Percentiles rank a stretch among this genome's conserved stretches.
Evolutionary conservation across 2,329 filamentous ascomycete genomes (phyloP).

Genomic region (Cytospora schulzeri): DNA sequence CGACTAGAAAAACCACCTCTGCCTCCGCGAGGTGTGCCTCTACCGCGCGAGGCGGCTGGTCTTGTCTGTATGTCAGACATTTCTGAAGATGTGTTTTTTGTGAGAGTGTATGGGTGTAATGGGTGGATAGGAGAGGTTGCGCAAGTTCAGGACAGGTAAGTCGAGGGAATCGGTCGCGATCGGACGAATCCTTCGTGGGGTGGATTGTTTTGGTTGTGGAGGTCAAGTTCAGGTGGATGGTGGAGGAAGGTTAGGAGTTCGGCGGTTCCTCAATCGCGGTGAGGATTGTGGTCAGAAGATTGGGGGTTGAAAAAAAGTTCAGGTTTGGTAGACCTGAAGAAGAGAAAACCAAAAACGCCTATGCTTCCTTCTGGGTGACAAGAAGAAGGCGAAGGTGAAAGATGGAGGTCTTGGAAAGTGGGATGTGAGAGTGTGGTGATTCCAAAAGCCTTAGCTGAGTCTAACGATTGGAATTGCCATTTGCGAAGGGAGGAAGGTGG

Average conservation of each 20-base stretch:
- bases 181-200: constrained; percentile 14
- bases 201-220: constrained; percentile 12
- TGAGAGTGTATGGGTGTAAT: constrained; percentile 32
- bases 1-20: constrained; percentile 49
- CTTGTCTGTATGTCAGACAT: constrained; percentile 97
- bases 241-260: neutral
- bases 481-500: constrained; percentile 20
- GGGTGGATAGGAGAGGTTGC: constrained; percentile 13
- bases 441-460: constrained; percentile 21
- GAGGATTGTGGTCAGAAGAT: constrained; percentile 11
- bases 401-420: constrained; percentile 13
- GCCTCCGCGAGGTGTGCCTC: constrained; percentile 57
- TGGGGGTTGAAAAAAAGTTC: neutral
- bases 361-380: constrained; percentile 18
- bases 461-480: constrained; percentile 22
- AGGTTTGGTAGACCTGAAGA: constrained; percentile 9
- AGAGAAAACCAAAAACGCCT: constrained; percentile 11
- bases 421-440: constrained; percentile 15
- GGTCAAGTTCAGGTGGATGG: neutral
- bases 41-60: constrained; percentile 80
- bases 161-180: constrained; percentile 1
- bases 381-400: constrained; percentile 9
- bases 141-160: constrained; percentile 14
- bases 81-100: constrained; percentile 47
- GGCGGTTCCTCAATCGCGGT: constrained; percentile 17